Evolutionary conservation across 129 eudicot species (phyloP), one percentile per base, ranked within the genome.

Genomic region (Flaveria trinervia): DNA sequence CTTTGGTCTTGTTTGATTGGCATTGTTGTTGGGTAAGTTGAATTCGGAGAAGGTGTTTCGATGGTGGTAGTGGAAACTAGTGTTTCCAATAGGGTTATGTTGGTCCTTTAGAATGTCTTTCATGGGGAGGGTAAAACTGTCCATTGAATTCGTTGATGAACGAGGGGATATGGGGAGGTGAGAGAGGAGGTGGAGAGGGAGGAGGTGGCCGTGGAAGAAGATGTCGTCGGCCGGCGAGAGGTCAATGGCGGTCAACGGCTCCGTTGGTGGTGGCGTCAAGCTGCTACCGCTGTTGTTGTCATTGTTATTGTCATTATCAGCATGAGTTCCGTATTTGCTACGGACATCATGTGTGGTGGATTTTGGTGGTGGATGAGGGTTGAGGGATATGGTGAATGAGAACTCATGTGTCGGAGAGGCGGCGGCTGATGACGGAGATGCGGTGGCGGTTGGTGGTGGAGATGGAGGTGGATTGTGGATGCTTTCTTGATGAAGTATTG

Each of bases 151-250:
- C 3, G 96, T 90, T 22, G 98, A 93, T 0, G 89, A 82, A 64
- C 95, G 95, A 56, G 98, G 98, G 7, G 98, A 86, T 59, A 83
- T 70, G 14, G 89, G 83, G 68, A 86, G 86, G 55, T 88, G 96
- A 79, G 96, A 83, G 52, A 93, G 92, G 84, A 86, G 92, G 71
- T 90, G 98, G 65, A 90, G 98, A 54, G 98, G 98, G 36, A 93
- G 96, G 50, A 93, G 85, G 80, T 90, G 98, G 20, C 98, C 98
- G 46, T 90, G 97, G 72, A 87, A 88, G 89, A 93, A 93, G 76
- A 93, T 90, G 22, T 93, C 96, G 66, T 90, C 98, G 2, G 98
- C 98, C 2, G 98, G 98, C 30, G 98, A 81, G 22, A 93, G 76
- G 75, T 93, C 98, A 26, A 90, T 68, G 45, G 94, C 96, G 12